Base-by-base conservation (phyloP, 192 early-diverging fungal species). In the Coemansia guatemalensis region DNA sequence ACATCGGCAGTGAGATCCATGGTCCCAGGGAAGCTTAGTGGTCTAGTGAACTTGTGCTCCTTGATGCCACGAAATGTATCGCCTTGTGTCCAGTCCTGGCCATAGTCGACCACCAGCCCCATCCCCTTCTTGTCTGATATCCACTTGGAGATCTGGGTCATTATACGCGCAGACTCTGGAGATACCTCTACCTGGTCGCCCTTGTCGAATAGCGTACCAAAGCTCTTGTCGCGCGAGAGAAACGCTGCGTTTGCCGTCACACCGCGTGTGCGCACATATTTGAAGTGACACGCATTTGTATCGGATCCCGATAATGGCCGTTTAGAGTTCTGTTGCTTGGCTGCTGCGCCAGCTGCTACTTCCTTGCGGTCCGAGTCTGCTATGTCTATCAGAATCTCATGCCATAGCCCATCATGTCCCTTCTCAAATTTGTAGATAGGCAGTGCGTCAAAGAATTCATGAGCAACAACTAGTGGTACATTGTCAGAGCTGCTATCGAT, bases 381-480 rank as follows among this genome's bases (percentile, higher is more conserved):
- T 1, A 93, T 64, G 67, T 94, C 93, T 2, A 99, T 87, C 21
- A 96, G 66, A 14, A 97, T 81, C 69, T 99, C 97, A 35, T 90
- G 83, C 95, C 95, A 97, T 18, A 61, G 25, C 17, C 91, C 91
- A n/a, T 86, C 75, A 1, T 75, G 62, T 7, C 89, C 90, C 64
- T 82, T 82, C 81, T 93, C 75, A 49, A 77, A 78, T 61, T 87
- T 88, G 82, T 92, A 90, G 21, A 97, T 82, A 0, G 97, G 95
- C 54, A 99, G 80, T 0, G 97, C 95, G 62, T 99, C 97, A 81
- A 99, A 97, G 58, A 97, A 97, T 78, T 99, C 97, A 76, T 99
- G 95, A 0, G 95, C 94, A 62, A 96, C 80, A 22, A 95, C 73
- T 49, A 94, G 60, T 17, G 91, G 88, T 53, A 85, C 87, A 44